phyloP scores from a whole-genome alignment of 2,329 filamentous ascomycete genomes.

The Tricladium varicosporioides region DNA sequence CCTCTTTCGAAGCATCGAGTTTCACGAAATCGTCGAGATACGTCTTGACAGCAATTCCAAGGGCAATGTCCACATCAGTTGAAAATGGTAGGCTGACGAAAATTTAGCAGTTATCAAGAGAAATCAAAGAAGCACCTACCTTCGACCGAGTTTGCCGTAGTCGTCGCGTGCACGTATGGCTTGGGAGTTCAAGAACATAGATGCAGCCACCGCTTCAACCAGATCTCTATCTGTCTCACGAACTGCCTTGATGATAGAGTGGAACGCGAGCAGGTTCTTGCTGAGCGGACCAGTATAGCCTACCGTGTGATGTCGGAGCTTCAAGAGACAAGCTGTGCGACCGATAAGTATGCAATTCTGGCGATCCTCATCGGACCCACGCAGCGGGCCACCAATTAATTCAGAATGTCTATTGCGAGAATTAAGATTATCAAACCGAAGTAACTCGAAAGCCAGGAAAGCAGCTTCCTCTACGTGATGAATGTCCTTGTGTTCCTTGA shows the following conservation, averaged over 20 bases:
- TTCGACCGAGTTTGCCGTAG: conserved; percentile 64
- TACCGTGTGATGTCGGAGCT: conserved; percentile 76
- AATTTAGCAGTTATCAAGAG: conserved; percentile 9
- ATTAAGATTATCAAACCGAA: conserved; percentile 76
- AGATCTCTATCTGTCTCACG: conserved; percentile 78
- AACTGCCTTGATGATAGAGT: conserved; percentile 77
- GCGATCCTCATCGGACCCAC: conserved; percentile 68
- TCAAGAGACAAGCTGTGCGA: conserved; percentile 78
- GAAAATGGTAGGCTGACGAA: conserved; percentile 60
- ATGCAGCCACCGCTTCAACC: conserved; percentile 76
- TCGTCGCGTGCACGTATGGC: conserved; percentile 65
- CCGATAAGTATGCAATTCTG: conserved; percentile 78
- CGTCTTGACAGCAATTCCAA: conserved; percentile 78
- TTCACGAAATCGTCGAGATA: conserved; percentile 71
- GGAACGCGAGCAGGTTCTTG: conserved; percentile 83
- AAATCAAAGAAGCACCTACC: conserved; percentile 48
- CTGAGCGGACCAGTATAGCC: conserved; percentile 95
- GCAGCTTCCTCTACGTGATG: conserved; percentile 69
- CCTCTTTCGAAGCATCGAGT: conserved; percentile 51
- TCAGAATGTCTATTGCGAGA: conserved; percentile 58
- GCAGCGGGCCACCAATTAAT: conserved; percentile 54
- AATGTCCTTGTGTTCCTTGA: conserved; percentile 42
- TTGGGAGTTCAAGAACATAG: conserved; percentile 79
- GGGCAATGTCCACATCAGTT: conserved; percentile 68
- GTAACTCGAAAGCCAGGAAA: conserved; percentile 81